Conservation (phyloP, 202 grass and related monocot species). For the Digitaria exilis region DNA sequence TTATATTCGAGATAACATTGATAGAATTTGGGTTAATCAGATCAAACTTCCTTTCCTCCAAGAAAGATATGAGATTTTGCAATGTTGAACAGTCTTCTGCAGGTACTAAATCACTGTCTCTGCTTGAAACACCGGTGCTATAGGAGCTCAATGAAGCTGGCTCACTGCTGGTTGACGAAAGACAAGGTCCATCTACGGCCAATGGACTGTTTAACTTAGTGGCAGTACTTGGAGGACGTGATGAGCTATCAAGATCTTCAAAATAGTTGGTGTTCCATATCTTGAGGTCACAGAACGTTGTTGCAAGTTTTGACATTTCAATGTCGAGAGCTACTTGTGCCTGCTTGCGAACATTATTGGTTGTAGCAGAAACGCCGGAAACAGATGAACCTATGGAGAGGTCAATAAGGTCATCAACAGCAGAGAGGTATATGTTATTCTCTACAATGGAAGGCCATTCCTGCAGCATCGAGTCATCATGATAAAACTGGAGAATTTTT, state of each 20-base stretch:
- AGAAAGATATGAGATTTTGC: conserved; percentile 8
- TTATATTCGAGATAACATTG: background rate
- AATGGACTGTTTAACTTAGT: background rate
- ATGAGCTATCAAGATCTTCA: conserved; percentile 11
- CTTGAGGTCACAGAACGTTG: conserved; percentile 35
- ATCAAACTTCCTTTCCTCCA: conserved; percentile 24
- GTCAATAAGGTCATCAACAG: conserved; percentile 19
- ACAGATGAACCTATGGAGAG: conserved; percentile 8
- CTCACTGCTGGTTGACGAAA: conserved; percentile 29
- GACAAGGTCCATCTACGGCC: conserved; percentile 2
- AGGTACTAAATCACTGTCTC: conserved; percentile 11
- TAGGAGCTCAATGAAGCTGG: background rate
- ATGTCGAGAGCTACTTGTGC: conserved; percentile 12
- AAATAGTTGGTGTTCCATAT: conserved; percentile 29
- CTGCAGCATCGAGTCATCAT: background rate
- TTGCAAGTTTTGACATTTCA: conserved; percentile 33
- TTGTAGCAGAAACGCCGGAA: background rate
- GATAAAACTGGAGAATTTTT: background rate
- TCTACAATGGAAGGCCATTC: background rate
- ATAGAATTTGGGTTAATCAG: conserved; percentile 1
- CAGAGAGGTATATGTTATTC: background rate
- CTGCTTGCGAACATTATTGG: background rate
- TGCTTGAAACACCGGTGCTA: conserved; percentile 14
- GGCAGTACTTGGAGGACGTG: background rate
- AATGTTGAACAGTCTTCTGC: conserved; percentile 21